Evolutionary conservation across 768 basidiomycete genomes (phyloP).

Genomic region (Boletus sp.): DNA sequence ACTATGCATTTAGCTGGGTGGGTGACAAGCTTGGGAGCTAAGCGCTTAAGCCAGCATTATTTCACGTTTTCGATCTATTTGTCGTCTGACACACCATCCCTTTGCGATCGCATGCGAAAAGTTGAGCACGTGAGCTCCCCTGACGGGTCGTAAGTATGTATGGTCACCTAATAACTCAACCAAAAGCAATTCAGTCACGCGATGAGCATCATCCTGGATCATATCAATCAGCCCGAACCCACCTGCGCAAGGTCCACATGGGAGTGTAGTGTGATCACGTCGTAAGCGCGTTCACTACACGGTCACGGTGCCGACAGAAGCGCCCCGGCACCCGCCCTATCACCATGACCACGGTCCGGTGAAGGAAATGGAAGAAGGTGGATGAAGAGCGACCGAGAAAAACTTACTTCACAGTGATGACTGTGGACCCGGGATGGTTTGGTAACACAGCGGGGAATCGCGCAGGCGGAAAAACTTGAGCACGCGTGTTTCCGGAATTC

Average conservation of each 20-base stretch:
- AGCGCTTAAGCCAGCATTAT: neutral
- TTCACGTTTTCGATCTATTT: neutral
- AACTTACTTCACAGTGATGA: neutral
- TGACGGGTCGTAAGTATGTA: neutral
- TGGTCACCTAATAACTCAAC: neutral
- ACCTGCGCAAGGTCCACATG: slow-evolving; percentile 2
- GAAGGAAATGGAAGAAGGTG: no score
- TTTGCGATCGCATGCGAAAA: neutral
- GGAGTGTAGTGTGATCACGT: neutral
- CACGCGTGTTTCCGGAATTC: neutral
- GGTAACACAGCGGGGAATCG: neutral
- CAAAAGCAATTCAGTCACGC: neutral
- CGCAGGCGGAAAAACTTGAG: neutral
- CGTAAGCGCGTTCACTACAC: neutral
- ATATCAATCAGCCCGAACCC: neutral
- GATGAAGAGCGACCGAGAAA: neutral
- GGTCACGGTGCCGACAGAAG: no score
- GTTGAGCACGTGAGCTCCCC: neutral
- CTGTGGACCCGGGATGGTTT: neutral
- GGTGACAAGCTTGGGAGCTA: slow-evolving; percentile 1
- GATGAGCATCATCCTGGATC: neutral
- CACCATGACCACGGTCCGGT: no score
- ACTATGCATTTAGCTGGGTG: neutral
- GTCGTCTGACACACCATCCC: neutral
- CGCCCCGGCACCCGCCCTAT: no score